Percentiles rank a stretch among this genome's conserved stretches.
These are phyloP conservation scores for Wickerhamiella alocasiicola DNA, from an alignment of 805 yeast genomes.

Conservation along the genomic window DNA sequence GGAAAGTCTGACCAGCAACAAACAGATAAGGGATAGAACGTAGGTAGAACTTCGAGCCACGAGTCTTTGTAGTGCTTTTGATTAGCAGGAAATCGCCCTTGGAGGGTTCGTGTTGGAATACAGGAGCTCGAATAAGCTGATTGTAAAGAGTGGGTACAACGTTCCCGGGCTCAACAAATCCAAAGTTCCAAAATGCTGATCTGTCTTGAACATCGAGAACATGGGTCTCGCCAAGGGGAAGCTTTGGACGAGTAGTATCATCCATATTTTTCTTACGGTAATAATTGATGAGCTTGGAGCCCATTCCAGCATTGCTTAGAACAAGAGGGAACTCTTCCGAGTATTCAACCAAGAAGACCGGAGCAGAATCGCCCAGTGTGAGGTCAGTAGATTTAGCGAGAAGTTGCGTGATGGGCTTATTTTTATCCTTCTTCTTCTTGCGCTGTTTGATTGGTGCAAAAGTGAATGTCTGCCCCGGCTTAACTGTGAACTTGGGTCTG, in stretches of 20 bases:
- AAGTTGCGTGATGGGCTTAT: constrained; percentile 64
- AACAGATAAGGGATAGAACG: constrained; percentile 60
- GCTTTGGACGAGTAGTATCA: constrained; percentile 76
- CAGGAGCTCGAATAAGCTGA: constrained; percentile 83
- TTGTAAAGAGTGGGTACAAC: constrained; percentile 89
- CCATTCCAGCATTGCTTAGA: constrained; percentile 88
- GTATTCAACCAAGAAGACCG: constrained; percentile 70
- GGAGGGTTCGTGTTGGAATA: constrained; percentile 70
- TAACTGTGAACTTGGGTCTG: constrained; percentile 57
- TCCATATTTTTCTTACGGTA: constrained; percentile 74
- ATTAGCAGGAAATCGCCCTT: constrained; percentile 72
- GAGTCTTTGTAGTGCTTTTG: constrained; percentile 60
- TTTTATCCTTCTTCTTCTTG: constrained; percentile 81
- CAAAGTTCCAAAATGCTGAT: constrained; percentile 97
- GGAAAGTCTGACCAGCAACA: constrained; percentile 84
- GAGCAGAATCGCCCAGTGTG: constrained; percentile 72
- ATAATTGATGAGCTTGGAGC: constrained; percentile 82
- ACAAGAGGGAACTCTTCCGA: constrained; percentile 80
- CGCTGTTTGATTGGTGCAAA: constrained; percentile 66
- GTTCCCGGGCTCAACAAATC: constrained; percentile 88
- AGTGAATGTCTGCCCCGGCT: constrained; percentile 65
- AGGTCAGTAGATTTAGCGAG: constrained; percentile 60
- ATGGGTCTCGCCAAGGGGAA: constrained; percentile 86
- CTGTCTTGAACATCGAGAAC: constrained; percentile 93
- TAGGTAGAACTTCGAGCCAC: constrained; percentile 54